These are phyloP conservation scores for Alternaria rosae DNA, from an alignment of 2,329 filamentous ascomycete species.

Conservation along the genomic window DNA sequence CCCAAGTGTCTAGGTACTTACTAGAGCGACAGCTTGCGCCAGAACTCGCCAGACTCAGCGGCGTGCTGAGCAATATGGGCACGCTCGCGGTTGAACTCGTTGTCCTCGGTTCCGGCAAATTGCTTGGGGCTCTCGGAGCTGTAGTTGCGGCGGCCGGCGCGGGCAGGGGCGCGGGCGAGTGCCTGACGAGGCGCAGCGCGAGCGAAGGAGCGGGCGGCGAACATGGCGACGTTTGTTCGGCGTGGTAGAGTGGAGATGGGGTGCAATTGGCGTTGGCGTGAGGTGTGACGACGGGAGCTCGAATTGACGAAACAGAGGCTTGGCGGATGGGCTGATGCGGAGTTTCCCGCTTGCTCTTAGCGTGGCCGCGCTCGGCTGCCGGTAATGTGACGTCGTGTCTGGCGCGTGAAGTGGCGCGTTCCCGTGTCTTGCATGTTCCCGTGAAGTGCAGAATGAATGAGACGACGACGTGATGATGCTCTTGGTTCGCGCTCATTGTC, in stretches of 20 bases:
- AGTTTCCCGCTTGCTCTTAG: conserved; percentile 27
- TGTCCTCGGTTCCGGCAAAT: conserved; percentile 73
- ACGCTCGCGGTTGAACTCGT: conserved; percentile 93
- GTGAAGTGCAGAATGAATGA: not conserved
- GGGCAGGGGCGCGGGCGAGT: conserved; percentile 63
- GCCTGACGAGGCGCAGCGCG: conserved; percentile 65
- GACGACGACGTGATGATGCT: conserved; percentile 13
- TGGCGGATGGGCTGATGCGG: conserved; percentile 21
- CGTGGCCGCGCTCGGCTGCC: conserved; percentile 25
- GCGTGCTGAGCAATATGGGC: conserved; percentile 91
- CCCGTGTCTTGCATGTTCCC: conserved; percentile 13
- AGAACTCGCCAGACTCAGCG: conserved; percentile 82
- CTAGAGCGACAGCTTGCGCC: conserved; percentile 96
- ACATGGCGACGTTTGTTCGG: conserved; percentile 37
- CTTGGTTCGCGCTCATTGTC: conserved; percentile 8
- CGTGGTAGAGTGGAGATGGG: conserved; percentile 45
- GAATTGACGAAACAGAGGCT: conserved; percentile 32
- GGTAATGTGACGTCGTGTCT: conserved; percentile 37
- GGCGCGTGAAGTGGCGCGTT: conserved; percentile 8
- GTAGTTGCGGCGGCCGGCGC: conserved; percentile 73
- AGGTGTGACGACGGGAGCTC: conserved; percentile 28
- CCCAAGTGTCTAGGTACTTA: conserved; percentile 60
- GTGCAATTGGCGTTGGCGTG: conserved; percentile 31
- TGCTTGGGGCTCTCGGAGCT: conserved; percentile 66
- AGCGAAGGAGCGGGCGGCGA: conserved; percentile 42